phyloP scores from a whole-genome alignment of 1,139 yeast species.

The Protomyces inundatus region DNA sequence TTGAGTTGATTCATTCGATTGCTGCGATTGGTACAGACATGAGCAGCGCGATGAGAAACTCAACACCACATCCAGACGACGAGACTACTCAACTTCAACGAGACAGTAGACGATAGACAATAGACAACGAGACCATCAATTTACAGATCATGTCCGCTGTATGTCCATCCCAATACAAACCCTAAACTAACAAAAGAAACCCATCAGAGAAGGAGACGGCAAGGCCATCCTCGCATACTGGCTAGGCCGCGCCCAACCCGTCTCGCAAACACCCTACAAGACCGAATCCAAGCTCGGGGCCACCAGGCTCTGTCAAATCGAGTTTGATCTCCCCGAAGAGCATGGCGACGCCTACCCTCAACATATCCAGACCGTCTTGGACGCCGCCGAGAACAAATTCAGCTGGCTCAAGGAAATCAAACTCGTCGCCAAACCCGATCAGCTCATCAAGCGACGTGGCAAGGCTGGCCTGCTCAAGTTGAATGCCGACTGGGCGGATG shows the following conservation, averaged over 20 bases:
- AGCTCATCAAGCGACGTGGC: constrained; percentile 47
- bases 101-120: too few species aligned
- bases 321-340: constrained; percentile 39
- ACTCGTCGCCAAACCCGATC: constrained; percentile 48
- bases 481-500: constrained; percentile 46
- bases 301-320: constrained; percentile 34
- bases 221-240: constrained; percentile 46
- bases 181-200: constrained; percentile 40
- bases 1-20: too few species aligned
- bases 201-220: constrained; percentile 48
- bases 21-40: too few species aligned
- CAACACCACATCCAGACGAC: too few species aligned
- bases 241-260: constrained; percentile 43
- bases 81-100: too few species aligned
- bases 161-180: background rate
- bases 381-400: constrained; percentile 41
- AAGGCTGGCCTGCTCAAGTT: constrained; percentile 46
- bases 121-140: too few species aligned
- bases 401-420: constrained; percentile 45
- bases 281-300: constrained; percentile 33
- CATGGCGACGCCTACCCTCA: constrained; percentile 40
- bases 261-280: constrained; percentile 37
- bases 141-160: constrained; percentile 27
- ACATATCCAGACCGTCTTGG: constrained; percentile 39
- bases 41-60: too few species aligned